Conservation (phyloP, 1,139 yeast species). For the Lodderomyces beijingensis region DNA sequence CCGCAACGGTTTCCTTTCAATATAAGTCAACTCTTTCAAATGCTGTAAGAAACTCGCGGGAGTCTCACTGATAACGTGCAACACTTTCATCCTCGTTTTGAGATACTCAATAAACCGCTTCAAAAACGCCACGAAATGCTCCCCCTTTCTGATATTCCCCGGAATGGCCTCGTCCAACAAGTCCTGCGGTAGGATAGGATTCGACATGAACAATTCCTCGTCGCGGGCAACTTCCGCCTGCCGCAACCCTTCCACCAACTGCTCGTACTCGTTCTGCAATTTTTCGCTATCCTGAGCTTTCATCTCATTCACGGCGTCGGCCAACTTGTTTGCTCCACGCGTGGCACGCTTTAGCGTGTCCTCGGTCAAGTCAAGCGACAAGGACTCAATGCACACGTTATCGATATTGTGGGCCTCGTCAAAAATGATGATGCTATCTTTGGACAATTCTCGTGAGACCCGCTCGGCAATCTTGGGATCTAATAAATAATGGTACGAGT, state of each 20-base stretch:
- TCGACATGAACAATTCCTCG: conserved; percentile 81
- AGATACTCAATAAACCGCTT: conserved; percentile 90
- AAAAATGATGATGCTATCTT: conserved; percentile 89
- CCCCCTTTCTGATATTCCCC: conserved; percentile 94
- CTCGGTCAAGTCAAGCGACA: conserved; percentile 70
- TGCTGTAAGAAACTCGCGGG: conserved; percentile 91
- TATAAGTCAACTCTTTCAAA: conserved; percentile 86
- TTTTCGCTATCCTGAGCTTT: conserved; percentile 78
- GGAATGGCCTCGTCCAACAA: conserved; percentile 90
- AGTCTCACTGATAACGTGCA: conserved; percentile 95
- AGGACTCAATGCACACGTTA: conserved; percentile 94
- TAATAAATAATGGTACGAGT: conserved; percentile 90
- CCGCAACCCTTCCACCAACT: conserved; percentile 81
- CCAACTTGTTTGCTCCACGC: conserved; percentile 73
- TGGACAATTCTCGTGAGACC: conserved; percentile 86
- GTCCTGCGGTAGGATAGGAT: conserved; percentile 84
- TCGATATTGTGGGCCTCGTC: conserved; percentile 99
- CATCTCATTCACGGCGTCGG: conserved; percentile 74
- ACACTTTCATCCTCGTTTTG: conserved; percentile 94
- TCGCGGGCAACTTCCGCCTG: conserved; percentile 70
- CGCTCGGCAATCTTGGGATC: conserved; percentile 98
- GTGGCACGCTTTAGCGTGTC: conserved; percentile 44
- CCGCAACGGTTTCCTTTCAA: conserved; percentile 84
- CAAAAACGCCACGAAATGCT: conserved; percentile 89
- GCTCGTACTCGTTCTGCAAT: conserved; percentile 85